Conservation (phyloP, 441 rosid genomes). For the Geranium incanum region DNA sequence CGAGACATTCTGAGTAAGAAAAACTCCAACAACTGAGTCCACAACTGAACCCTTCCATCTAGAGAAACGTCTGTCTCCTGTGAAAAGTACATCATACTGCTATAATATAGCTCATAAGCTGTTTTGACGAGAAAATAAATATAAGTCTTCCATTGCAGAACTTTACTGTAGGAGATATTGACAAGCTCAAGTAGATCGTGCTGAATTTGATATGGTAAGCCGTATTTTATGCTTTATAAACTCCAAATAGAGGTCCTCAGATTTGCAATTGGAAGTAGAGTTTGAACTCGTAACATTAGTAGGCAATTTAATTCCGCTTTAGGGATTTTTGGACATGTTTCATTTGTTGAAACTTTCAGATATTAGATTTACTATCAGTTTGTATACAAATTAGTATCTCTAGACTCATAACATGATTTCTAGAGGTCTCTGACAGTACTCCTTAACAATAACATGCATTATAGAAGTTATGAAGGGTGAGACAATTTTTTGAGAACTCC, state of each 20-base stretch:
- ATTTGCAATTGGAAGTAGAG: constrained; percentile 39
- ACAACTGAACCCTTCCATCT: constrained; percentile 98
- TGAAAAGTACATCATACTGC: constrained; percentile 23
- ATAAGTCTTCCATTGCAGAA: not conserved
- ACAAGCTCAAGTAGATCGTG: not conserved
- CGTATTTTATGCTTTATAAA: constrained; percentile 3
- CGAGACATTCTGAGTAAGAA: constrained; percentile 81
- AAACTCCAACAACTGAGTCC: constrained; percentile 94
- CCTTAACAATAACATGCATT: constrained; percentile 16
- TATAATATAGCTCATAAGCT: not conserved
- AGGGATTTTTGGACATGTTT: constrained; percentile 29
- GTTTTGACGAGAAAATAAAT: not conserved
- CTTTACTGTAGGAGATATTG: not conserved
- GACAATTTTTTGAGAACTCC: constrained; percentile 8
- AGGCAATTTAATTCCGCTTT: constrained; percentile 6
- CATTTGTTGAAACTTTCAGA: constrained; percentile 26
- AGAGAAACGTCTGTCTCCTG: constrained; percentile 97
- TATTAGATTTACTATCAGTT: not conserved
- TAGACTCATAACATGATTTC: constrained; percentile 11
- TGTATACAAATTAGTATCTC: not conserved
- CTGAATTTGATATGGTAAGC: not conserved
- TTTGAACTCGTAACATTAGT: constrained; percentile 14
- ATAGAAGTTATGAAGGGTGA: constrained; percentile 16
- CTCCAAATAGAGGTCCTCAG: constrained; percentile 2
- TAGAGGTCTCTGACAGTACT: constrained; percentile 17